Base-by-base conservation (phyloP, 2,329 filamentous ascomycete genomes). In the Sporothrix pallida region DNA sequence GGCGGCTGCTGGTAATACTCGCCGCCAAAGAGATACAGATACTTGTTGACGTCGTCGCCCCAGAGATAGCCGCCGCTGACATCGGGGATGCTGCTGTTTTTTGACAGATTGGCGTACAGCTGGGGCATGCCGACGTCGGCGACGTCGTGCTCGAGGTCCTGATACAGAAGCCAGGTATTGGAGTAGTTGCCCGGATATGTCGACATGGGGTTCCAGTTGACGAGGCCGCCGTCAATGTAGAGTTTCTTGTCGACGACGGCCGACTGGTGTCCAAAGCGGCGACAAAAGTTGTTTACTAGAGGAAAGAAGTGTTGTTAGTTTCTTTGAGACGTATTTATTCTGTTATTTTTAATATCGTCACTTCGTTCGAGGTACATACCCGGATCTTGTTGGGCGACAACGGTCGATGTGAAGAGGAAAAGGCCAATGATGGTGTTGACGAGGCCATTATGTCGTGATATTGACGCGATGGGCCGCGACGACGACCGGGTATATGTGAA, bases 21-120 rank as follows among this genome's bases (percentile, higher is more conserved):
- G 63, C 90, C 90, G 12, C 89, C 90, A 77, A 87, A 91, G 1
- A 89, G 82, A 78, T 90, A 91, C 69, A 92, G 85, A 60, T 86
- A 83, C 78, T 90, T 90, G 81, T 92, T 91, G 54, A 89, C 83
- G 37, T 85, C 82, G 78, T 91, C 90, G 8, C 85, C 82, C 89
- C 89, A 91, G 13, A 91, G 80, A 2, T 86, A 79, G 42, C 83
- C 84, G 48, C 84, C 84, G 70, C 80, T 82, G 81, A 80, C 78
- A 46, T 75, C 75, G 0, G 89, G 89, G n/a, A 91, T 83, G 2
- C 85, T 84, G 17, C 81, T 81, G 74, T 89, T 88, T 78, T 91
- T 91, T 52, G 85, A 86, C 9, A 91, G 82, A 73, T 90, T 88
- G 52, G 85, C 84, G 73, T 87, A 83, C 44, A 90, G 83, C 58